phyloP scores from a whole-genome alignment of 441 rosid species.

The Rhodomyrtus psidioides region DNA sequence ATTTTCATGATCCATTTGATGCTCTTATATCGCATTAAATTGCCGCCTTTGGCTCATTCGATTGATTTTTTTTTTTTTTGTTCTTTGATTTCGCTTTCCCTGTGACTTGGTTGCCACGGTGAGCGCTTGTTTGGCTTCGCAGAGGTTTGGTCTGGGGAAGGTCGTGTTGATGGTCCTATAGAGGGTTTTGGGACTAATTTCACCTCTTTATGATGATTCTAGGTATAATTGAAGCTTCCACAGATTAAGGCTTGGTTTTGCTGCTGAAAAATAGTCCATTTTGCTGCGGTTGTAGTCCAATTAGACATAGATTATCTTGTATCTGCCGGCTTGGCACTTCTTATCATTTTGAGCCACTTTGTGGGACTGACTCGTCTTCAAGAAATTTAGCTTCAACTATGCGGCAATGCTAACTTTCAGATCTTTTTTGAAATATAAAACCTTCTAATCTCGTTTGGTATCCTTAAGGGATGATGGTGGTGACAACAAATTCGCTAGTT shows the following conservation, averaged over 20 bases:
- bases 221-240: background rate
- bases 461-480: background rate
- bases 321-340: background rate
- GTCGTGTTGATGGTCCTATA: background rate
- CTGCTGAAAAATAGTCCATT: background rate
- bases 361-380: background rate
- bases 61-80: background rate
- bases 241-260: background rate
- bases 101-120: background rate
- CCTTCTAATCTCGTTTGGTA: background rate
- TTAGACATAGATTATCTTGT: background rate
- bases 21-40: background rate
- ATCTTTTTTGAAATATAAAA: background rate
- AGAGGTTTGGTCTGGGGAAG: background rate
- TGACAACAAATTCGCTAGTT: background rate
- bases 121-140: background rate
- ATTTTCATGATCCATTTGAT: background rate
- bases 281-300: background rate
- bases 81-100: background rate
- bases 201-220: background rate
- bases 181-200: background rate
- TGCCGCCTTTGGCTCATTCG: background rate
- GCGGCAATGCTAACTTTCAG: background rate
- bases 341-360: background rate
- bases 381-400: background rate